phyloP scores from a whole-genome alignment of 306 rosid species.

The Hippophae tibetana region DNA sequence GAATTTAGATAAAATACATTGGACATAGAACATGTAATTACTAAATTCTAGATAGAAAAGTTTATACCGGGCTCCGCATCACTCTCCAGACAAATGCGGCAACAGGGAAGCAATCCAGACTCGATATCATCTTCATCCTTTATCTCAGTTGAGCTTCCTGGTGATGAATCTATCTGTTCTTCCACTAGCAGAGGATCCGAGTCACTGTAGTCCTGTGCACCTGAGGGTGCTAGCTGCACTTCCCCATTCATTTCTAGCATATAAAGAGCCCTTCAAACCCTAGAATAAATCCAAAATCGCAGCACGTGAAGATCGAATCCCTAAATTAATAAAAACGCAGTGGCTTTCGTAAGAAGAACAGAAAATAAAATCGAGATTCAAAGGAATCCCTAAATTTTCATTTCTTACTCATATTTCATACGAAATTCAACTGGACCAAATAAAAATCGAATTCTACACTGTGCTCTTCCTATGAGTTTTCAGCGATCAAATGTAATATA shows the following conservation, averaged over 20 bases:
- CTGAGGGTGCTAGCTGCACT: constrained; percentile 67
- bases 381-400: not conserved
- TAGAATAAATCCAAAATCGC: constrained; percentile 18
- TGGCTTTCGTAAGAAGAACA: not conserved
- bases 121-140: constrained; percentile 55
- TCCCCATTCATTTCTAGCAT: constrained; percentile 62
- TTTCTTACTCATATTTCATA: not conserved
- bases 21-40: not conserved
- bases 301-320: constrained; percentile 7
- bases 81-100: constrained; percentile 94
- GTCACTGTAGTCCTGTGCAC: constrained; percentile 51
- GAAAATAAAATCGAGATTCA: not conserved
- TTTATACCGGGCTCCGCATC: constrained; percentile 72
- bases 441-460: not conserved
- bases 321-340: constrained; percentile 2
- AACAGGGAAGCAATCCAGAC: constrained; percentile 66
- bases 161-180: constrained; percentile 41
- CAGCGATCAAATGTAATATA: not conserved
- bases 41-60: not conserved
- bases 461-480: not conserved
- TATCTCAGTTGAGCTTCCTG: constrained; percentile 60
- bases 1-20: not conserved
- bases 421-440: not conserved
- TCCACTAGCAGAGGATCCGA: constrained; percentile 64
- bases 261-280: constrained; percentile 25